Conservation (phyloP, 345 rosid genomes). For the Eucalyptus pauciflora region DNA sequence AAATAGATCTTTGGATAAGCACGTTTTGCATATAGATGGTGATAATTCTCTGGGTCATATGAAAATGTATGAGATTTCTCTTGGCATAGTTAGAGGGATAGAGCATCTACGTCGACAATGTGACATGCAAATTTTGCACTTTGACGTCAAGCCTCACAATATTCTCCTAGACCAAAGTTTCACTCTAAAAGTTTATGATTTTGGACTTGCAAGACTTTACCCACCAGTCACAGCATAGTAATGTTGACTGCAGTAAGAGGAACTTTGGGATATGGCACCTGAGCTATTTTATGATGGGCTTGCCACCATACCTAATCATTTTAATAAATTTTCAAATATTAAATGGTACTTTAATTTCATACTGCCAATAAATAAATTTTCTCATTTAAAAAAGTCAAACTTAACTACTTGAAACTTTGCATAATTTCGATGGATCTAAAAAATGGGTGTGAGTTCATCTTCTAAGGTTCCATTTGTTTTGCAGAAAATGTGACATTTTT, state of each 20-base stretch:
- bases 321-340: neutral
- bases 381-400: neutral
- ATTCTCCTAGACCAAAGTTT: neutral
- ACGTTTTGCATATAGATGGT: rapidly evolving
- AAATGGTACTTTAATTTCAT: neutral
- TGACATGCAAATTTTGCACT: neutral
- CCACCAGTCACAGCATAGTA: rapidly evolving
- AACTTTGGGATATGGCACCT: neutral
- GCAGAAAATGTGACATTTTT: too few relatives aligned
- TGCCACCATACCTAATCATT: neutral
- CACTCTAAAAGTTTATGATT: rapidly evolving
- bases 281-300: neutral
- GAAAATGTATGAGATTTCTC: neutral
- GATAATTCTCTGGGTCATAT: neutral
- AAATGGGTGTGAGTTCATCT: neutral
- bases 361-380: neutral
- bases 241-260: rapidly evolving
- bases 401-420: neutral
- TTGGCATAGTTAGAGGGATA: neutral
- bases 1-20: neutral
- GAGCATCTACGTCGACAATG: rapidly evolving
- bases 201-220: neutral
- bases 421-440: too few relatives aligned
- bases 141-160: neutral
- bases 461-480: rapidly evolving